phyloP scores from a whole-genome alignment of 2,329 filamentous ascomycete genomes.

The Tolypocladium inflatum region DNA sequence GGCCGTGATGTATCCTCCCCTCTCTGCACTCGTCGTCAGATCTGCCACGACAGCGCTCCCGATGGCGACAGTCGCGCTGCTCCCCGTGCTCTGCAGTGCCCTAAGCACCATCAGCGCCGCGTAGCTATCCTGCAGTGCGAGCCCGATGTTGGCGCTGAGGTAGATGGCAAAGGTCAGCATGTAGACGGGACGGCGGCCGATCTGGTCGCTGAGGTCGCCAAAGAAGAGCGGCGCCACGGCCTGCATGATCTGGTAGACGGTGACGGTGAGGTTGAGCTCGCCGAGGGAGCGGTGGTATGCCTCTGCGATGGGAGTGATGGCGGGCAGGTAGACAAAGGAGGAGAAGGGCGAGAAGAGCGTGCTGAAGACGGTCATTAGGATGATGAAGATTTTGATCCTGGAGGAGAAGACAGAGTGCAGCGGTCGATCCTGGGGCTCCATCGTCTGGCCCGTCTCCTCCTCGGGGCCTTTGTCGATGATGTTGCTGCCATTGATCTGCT shows the following conservation, averaged over 20 bases:
- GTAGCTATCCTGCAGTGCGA: constrained; percentile 32
- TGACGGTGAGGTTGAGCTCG: constrained; percentile 30
- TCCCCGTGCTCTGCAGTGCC: constrained; percentile 40
- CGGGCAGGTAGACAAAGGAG: constrained; percentile 34
- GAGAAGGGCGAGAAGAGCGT: constrained; percentile 20
- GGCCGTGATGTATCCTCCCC: constrained; percentile 43
- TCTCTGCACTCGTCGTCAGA: constrained; percentile 43
- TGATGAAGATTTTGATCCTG: constrained; percentile 14
- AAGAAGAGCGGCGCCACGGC: constrained; percentile 40
- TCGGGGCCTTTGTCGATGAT: background rate
- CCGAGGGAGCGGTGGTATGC: constrained; percentile 23
- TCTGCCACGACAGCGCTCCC: constrained; percentile 45
- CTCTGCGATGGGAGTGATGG: constrained; percentile 29
- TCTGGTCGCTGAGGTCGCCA: constrained; percentile 38
- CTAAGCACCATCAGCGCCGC: constrained; percentile 37
- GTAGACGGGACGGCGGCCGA: constrained; percentile 38
- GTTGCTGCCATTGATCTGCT: background rate
- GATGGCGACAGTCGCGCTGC: constrained; percentile 45
- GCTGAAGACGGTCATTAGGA: constrained; percentile 16
- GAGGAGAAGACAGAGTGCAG: constrained; percentile 14
- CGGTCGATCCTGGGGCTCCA: background rate
- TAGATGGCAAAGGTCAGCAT: constrained; percentile 36
- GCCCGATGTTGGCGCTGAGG: constrained; percentile 33
- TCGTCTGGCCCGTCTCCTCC: background rate
- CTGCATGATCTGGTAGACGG: constrained; percentile 39